A percentile compares a stretch with the other conserved stretches of the same genome.
These are phyloP conservation scores for Penicillium sp. DNA, from an alignment of 2,329 filamentous ascomycete genomes.

Conservation along the genomic window DNA sequence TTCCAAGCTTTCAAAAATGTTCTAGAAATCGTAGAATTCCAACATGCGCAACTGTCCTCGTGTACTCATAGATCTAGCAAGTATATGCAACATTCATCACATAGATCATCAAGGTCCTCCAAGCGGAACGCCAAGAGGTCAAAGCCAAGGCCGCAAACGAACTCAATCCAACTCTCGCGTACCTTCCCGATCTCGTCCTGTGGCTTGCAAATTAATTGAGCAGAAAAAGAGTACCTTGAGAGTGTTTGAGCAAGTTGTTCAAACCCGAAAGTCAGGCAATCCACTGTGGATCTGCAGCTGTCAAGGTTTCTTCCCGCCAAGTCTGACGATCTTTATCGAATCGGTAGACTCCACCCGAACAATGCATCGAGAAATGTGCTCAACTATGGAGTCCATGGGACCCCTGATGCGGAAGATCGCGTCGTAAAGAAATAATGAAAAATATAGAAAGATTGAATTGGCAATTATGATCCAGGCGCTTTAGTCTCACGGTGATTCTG, in stretches of 20 bases:
- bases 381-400: background rate
- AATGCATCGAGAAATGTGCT: slow-evolving; percentile 7
- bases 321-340: slow-evolving; percentile 12
- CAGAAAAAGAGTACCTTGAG: slow-evolving; percentile 27
- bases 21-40: background rate
- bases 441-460: background rate
- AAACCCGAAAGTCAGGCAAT: background rate
- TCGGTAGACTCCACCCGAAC: slow-evolving; percentile 3
- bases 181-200: background rate
- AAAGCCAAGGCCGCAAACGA: background rate
- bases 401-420: background rate
- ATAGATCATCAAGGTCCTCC: background rate
- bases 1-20: background rate
- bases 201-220: background rate
- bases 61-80: background rate
- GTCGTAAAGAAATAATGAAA: background rate
- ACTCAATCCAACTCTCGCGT: background rate
- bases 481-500: background rate
- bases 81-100: background rate
- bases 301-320: slow-evolving; percentile 13
- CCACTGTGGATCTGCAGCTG: slow-evolving; percentile 14
- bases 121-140: background rate
- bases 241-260: slow-evolving; percentile 29
- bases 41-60: background rate
- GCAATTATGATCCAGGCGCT: background rate